phyloP scores from a whole-genome alignment of 1,284 basidiomycete species.

The Sutorius eximius region DNA sequence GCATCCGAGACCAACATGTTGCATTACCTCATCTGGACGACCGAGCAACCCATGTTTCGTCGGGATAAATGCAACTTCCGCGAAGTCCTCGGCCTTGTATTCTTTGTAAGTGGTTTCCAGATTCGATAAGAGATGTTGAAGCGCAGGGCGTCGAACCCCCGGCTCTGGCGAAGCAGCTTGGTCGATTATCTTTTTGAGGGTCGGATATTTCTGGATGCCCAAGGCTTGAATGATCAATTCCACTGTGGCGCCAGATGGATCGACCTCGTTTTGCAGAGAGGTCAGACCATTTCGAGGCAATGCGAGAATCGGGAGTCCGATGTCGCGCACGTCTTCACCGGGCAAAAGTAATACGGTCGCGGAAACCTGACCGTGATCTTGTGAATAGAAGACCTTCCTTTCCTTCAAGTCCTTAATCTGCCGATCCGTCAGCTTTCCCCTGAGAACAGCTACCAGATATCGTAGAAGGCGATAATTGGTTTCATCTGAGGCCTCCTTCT shows the following conservation, averaged over 20 bases:
- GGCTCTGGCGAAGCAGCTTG: conserved; percentile 13
- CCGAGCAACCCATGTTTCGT: conserved; percentile 8
- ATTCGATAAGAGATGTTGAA: conserved; percentile 19
- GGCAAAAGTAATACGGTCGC: conserved; percentile 19
- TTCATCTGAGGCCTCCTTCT: conserved; percentile 10
- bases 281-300: not conserved
- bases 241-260: not conserved
- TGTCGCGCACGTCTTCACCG: conserved; percentile 1
- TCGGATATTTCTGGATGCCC: conserved; percentile 19
- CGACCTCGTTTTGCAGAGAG: not conserved
- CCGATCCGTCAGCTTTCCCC: not conserved
- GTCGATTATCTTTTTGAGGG: conserved; percentile 18
- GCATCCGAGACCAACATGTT: not conserved
- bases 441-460: not conserved
- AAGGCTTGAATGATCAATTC: conserved; percentile 4
- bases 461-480: conserved; percentile 16
- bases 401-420: conserved; percentile 4
- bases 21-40: conserved; percentile 12
- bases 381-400: conserved; percentile 14
- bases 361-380: conserved; percentile 4
- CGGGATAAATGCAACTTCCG: conserved; percentile 20
- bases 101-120: conserved; percentile 16
- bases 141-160: conserved; percentile 10
- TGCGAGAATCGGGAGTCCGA: conserved; percentile 24
- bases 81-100: conserved; percentile 20